Evolutionary conservation across 2,329 filamentous ascomycete genomes (phyloP), one percentile per base, ranked within the genome.

Genomic region (Trichoderma atroviride): DNA sequence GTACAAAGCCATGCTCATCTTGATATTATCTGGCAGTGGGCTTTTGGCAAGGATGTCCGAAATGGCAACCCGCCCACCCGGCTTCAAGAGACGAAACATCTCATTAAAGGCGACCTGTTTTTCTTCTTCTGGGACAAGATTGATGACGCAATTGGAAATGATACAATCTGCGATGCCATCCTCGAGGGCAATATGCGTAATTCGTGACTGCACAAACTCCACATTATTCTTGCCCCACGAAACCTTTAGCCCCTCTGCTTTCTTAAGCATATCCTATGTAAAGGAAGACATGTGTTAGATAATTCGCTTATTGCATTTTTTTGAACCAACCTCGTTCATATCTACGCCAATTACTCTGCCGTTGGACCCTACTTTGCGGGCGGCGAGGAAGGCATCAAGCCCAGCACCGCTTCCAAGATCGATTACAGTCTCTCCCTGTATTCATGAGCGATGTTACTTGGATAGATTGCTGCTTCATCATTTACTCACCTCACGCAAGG

Each of bases 141-240:
- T 89, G 70, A 90, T 78, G 31, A 89, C 87, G 70, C 88, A 91
- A 77, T 91, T 91, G 71, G 84, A 87, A 71, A 90, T 88, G 69
- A 91, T 22, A 82, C 84, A 19, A 74, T 83, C 79, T 9, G 82
- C 84, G 16, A 87, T 83, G 5, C 78, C 73, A 1, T 77, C 72
- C 0, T 78, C 74, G 0, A 89, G 77, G 0, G 82, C 77, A 24
- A 88, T 83, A 4, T 78, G 72, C 0, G 84, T 88, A 73, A 90
- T 89, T 22, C 74, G 74, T 2, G 81, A 79, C 70, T 87, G 77
- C 69, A 88, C 72, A 69, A 90, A 89, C 14, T 78, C 74, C 3
- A 84, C 80, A 72, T 89, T 89, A 6, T 72, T 70, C 5, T 78
- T 76, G 0, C 76, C 72, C 0, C 78, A 75, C 22, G 81, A 79